These are phyloP conservation scores for Wickerhamiella sorbophila DNA, from an alignment of 805 yeast genomes.

Conservation along the genomic window DNA sequence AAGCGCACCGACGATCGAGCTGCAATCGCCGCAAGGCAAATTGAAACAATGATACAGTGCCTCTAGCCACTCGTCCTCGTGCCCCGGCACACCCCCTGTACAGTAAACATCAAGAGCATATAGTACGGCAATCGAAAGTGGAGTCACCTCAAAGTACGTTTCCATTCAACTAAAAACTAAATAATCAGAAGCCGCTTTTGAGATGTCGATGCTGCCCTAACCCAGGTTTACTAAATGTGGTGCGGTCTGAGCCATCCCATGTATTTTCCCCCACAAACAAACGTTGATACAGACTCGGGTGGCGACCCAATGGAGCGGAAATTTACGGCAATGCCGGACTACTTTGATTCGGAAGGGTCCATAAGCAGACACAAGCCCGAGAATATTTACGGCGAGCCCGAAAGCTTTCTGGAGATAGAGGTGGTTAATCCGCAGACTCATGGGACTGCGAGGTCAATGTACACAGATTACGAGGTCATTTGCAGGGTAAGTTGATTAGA, in stretches of 20 bases:
- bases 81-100: neutral
- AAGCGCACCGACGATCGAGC: too few relatives aligned
- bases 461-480: conserved; percentile 81
- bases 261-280: neutral
- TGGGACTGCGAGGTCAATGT: conserved; percentile 46
- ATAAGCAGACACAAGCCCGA: conserved; percentile 23
- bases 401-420: conserved; percentile 83
- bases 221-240: too few relatives aligned
- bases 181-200: too few relatives aligned
- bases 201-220: too few relatives aligned
- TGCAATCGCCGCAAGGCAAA: too few relatives aligned
- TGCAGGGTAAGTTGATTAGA: conserved; percentile 39
- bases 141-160: neutral
- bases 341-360: conserved; percentile 7
- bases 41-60: neutral
- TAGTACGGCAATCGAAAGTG: neutral
- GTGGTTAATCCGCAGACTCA: conserved; percentile 73
- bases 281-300: neutral
- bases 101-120: neutral
- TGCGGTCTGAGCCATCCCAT: too few relatives aligned
- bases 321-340: conserved; percentile 22
- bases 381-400: conserved; percentile 87
- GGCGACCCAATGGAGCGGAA: too few relatives aligned
- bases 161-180: too few relatives aligned
- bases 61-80: neutral